Evolutionary conservation across 257 asterid species (phyloP).

Genomic region (Forsythia suspensa): DNA sequence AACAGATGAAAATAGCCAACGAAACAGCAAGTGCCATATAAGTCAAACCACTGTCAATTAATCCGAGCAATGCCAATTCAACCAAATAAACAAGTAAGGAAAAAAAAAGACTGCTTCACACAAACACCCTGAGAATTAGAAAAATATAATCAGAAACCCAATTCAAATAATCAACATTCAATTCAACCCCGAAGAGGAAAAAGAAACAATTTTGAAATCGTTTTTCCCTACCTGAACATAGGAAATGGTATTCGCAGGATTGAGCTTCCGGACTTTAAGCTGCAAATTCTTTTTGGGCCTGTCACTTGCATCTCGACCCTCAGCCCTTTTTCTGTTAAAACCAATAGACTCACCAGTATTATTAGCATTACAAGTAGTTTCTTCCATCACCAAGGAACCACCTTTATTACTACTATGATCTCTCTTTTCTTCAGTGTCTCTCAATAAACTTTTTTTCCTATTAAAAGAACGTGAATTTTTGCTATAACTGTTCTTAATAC

Average conservation of each 20-base stretch:
- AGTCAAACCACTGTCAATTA: background rate
- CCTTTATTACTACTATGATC: slow-evolving; percentile 37
- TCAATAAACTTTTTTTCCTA: slow-evolving; percentile 35
- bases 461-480: slow-evolving; percentile 42
- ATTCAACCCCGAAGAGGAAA: background rate
- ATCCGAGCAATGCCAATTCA: background rate
- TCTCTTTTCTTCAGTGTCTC: slow-evolving; percentile 29
- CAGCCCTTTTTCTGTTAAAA: slow-evolving; percentile 82
- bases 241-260: slow-evolving; percentile 75
- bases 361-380: slow-evolving; percentile 17
- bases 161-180: background rate
- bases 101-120: too few relatives aligned
- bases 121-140: too few relatives aligned
- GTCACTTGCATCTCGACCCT: slow-evolving; percentile 64
- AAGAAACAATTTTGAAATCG: background rate
- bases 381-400: slow-evolving; percentile 51
- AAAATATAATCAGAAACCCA: background rate
- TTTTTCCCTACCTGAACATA: slow-evolving; percentile 66
- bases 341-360: slow-evolving; percentile 37
- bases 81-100: background rate
- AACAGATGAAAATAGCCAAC: background rate
- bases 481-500: slow-evolving; percentile 1
- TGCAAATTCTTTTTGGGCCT: slow-evolving; percentile 59
- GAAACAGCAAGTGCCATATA: background rate
- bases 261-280: slow-evolving; percentile 71